These are phyloP conservation scores for Cyberlindnera subsufficiens DNA, from an alignment of 805 yeast genomes.

Conservation along the genomic window DNA sequence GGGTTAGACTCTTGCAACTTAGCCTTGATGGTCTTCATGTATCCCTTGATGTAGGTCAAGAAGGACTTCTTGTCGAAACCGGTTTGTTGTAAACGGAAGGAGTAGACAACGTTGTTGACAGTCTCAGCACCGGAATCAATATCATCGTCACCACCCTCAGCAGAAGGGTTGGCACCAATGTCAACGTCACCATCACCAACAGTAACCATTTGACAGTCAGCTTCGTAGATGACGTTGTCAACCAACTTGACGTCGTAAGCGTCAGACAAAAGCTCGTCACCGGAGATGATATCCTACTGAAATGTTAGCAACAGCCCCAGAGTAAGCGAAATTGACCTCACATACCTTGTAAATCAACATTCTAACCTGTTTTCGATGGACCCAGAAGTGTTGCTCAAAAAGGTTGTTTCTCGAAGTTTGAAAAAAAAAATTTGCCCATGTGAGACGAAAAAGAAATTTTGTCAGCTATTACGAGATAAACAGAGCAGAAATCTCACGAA, in stretches of 20 bases:
- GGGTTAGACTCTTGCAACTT: constrained; percentile 86
- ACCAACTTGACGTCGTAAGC: constrained; percentile 89
- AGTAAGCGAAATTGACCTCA: background rate
- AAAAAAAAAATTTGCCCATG: constrained; percentile 1
- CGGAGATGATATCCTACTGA: constrained; percentile 75
- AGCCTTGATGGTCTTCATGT: constrained; percentile 96
- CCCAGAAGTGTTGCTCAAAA: too few relatives aligned
- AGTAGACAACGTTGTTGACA: constrained; percentile 97
- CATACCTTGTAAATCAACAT: constrained; percentile 12
- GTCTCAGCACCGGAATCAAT: constrained; percentile 81
- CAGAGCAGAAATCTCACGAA: too few relatives aligned
- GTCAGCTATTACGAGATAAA: constrained; percentile 2
- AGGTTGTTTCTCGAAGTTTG: background rate
- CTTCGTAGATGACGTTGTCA: constrained; percentile 92
- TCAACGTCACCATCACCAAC: constrained; percentile 91
- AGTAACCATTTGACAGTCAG: constrained; percentile 88
- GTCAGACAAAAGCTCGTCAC: constrained; percentile 95
- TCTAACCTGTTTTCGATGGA: background rate
- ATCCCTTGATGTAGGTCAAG: constrained; percentile 94
- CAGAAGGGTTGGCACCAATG: constrained; percentile 99
- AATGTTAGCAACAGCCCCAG: constrained; percentile 13
- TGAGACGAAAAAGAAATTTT: constrained; percentile 3
- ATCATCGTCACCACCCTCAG: constrained; percentile 83
- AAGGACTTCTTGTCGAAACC: constrained; percentile 96
- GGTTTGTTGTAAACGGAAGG: constrained; percentile 96